Conservation (phyloP, 257 asterid genomes). For the Solanum dulcamara region DNA sequence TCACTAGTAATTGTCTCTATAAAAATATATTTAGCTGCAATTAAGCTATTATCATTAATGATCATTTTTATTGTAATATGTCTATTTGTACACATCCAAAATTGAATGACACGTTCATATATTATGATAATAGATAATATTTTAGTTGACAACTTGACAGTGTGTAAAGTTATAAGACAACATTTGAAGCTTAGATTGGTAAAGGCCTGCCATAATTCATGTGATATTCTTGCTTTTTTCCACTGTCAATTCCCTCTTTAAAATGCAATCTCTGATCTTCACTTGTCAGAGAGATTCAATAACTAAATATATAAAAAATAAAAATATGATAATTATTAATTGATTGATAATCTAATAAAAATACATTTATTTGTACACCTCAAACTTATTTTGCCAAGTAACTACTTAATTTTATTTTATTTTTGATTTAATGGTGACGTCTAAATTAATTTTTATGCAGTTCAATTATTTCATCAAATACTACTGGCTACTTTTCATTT, state of each 20-base stretch:
- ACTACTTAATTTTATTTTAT: neutral
- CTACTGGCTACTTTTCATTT: rapidly evolving
- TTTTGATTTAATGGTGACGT: neutral
- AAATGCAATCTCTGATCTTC: neutral
- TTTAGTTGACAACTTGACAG: neutral
- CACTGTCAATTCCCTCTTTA: neutral
- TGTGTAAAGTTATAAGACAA: neutral
- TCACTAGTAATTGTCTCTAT: no score
- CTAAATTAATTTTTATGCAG: neutral
- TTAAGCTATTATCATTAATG: no score
- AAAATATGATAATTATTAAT: neutral
- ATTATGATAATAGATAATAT: no score
- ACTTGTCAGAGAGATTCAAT: neutral
- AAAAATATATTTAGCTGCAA: no score
- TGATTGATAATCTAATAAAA: neutral
- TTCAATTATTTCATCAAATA: neutral
- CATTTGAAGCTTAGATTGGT: neutral
- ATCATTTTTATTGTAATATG: no score
- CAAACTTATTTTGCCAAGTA: neutral
- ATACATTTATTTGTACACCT: neutral
- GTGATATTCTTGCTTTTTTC: neutral
- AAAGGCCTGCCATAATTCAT: neutral
- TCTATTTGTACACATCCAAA: no score
- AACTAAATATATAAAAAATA: neutral
- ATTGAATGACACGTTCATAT: no score